phyloP scores from a whole-genome alignment of 257 asterid genomes.

The Solanum paucissectum region DNA sequence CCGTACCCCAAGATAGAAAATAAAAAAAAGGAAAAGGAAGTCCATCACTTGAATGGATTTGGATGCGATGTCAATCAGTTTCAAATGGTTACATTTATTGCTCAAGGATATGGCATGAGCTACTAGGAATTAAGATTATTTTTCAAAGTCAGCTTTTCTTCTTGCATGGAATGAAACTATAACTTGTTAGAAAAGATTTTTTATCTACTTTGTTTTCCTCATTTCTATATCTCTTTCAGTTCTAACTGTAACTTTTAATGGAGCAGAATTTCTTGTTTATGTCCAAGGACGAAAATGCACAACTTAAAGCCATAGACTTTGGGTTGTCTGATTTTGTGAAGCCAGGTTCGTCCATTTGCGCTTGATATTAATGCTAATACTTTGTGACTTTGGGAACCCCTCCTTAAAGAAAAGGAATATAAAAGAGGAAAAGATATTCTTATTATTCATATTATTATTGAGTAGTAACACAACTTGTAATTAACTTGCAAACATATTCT shows the following conservation, averaged over 20 bases:
- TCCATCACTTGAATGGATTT: neutral
- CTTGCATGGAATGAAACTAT: neutral
- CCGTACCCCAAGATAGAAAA: neutral
- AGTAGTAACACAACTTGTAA: neutral
- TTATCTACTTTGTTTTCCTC: neutral
- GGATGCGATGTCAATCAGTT: neutral
- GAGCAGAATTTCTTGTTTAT: slow-evolving; percentile 21
- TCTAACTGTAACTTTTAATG: slow-evolving; percentile 28
- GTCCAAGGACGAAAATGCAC: slow-evolving; percentile 12
- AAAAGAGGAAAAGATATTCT: neutral
- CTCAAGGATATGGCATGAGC: neutral
- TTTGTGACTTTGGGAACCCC: neutral
- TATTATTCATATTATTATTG: neutral
- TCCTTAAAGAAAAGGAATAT: neutral
- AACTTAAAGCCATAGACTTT: slow-evolving; percentile 17
- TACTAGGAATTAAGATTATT: neutral
- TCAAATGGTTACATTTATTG: neutral
- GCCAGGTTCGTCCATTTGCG: slow-evolving; percentile 13
- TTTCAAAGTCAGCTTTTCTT: neutral
- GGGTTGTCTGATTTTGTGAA: slow-evolving; percentile 17
- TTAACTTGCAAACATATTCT: neutral
- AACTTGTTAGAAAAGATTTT: neutral
- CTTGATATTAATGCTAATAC: neutral
- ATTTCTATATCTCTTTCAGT: neutral
- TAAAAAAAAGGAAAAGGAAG: neutral